Evolutionary conservation across 768 basidiomycete genomes (phyloP), one percentile per base, ranked within the genome.

Genomic region (Fistulinella prunicolor): DNA sequence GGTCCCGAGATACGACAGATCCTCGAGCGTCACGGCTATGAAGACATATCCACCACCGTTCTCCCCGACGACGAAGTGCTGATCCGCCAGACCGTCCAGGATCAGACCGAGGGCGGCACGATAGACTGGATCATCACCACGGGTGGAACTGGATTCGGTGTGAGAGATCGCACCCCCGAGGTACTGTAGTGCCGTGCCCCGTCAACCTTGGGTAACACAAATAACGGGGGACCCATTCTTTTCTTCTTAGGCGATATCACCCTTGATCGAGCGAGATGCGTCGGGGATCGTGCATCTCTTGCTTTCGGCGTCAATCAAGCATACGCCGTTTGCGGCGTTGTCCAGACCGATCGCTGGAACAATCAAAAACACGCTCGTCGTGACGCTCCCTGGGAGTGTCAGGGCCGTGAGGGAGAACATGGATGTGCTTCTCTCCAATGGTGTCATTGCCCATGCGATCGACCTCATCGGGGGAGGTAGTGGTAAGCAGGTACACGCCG

Each of bases 81-180:
- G 36, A 88, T 93, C 42, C 74, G 71, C 21, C 57, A 61, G 7
- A 60, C 66, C 10, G 73, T 91, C 6, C 68, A 65, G 37, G 63
- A 61, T 6, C 82, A 80, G 73, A 72, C 67, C 32, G 60, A 65
- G 3, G 62, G 70, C 5, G 72, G 70, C 3, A 59, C 70, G n/a
- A 66, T 85, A 13, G 83, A 91, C 62, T 83, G 82, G 77, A 76
- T 93, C 49, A 71, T 95, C 53, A 88, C 89, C 6, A 88, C 87
- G 0, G 92, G 92, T 16, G 92, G 92, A 5, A 95, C 92, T 1
- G 92, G 92, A 7, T 92, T 93, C 59, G 87, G 90, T 1, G 71
- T 78, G 24, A 72, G 86, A 54, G 92, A 95, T 66, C 69, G 74
- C 37, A 95, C 92, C 4, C 92, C 92, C 32, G 90, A 95, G 77